phyloP scores from a whole-genome alignment of 2,329 filamentous ascomycete genomes.

The Pestalotiopsis sp. region DNA sequence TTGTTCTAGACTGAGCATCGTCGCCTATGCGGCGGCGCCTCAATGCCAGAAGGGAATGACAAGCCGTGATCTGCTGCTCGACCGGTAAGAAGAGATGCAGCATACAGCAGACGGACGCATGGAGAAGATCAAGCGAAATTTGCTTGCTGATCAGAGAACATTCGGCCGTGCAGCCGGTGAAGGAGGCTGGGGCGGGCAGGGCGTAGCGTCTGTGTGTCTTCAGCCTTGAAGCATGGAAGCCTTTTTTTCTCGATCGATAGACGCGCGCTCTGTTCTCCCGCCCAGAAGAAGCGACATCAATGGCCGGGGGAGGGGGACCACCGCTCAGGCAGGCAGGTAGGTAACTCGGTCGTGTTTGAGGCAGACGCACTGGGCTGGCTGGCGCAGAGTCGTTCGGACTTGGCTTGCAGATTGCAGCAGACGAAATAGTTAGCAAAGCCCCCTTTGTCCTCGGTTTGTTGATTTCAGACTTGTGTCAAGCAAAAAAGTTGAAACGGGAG shows the following conservation, averaged over 20 bases:
- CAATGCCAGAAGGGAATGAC: not conserved
- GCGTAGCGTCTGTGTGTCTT: not conserved
- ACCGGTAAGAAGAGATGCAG: not conserved
- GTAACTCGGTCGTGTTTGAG: too few species aligned
- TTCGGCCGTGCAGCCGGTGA: not conserved
- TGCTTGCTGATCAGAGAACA: not conserved
- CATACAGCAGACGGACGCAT: not conserved
- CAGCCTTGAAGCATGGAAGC: not conserved
- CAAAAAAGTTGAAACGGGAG: not conserved
- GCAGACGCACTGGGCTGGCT: not conserved
- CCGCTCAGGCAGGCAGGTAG: too few species aligned
- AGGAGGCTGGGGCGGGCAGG: not conserved
- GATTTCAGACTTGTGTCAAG: conserved; percentile 6
- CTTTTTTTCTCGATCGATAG: not conserved
- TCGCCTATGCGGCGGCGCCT: not conserved
- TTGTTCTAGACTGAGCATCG: not conserved
- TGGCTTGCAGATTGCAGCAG: too few species aligned
- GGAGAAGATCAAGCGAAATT: not conserved
- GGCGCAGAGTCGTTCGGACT: not conserved
- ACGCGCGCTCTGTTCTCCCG: not conserved
- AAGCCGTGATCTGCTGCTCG: not conserved
- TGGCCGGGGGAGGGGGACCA: not conserved
- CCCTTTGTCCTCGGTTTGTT: not conserved
- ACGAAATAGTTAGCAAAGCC: not conserved
- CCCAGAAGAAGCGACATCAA: not conserved